Percentiles rank a stretch among this genome's conserved stretches.
These are phyloP conservation scores for Evernia prunastri DNA, from an alignment of 495 filamentous ascomycete species.

Conservation along the genomic window DNA sequence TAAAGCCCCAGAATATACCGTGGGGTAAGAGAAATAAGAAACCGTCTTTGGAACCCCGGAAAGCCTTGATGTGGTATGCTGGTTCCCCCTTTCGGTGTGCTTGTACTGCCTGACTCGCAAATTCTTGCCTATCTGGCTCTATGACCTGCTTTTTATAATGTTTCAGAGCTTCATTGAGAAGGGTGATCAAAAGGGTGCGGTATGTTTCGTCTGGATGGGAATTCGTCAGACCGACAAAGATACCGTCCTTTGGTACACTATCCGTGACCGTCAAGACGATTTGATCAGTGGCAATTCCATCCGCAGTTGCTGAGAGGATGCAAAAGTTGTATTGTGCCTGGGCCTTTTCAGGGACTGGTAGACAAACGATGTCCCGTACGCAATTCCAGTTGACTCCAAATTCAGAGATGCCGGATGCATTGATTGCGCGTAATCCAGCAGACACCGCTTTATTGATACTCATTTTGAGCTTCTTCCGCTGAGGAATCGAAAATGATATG, in stretches of 20 bases:
- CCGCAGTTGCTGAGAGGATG: conserved; percentile 57
- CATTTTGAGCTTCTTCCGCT: conserved; percentile 85
- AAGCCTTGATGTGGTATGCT: conserved; percentile 87
- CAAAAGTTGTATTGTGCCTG: conserved; percentile 86
- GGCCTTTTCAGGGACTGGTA: conserved; percentile 87
- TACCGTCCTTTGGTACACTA: conserved; percentile 59
- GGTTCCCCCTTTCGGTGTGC: conserved; percentile 83
- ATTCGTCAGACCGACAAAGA: conserved; percentile 40
- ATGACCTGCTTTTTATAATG: conserved; percentile 54
- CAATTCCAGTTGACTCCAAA: conserved; percentile 62
- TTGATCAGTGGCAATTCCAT: conserved; percentile 35
- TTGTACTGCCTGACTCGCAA: conserved; percentile 70
- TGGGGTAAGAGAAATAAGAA: conserved; percentile 82
- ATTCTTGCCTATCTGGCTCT: conserved; percentile 64
- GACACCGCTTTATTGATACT: conserved; percentile 51
- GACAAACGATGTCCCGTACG: conserved; percentile 75
- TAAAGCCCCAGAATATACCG: conserved; percentile 90
- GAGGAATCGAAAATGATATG: conserved; percentile 70
- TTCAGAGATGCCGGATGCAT: conserved; percentile 57
- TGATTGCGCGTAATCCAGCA: conserved; percentile 60
- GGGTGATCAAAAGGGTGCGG: conserved; percentile 52
- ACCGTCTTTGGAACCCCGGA: conserved; percentile 89
- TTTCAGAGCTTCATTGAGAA: conserved; percentile 55
- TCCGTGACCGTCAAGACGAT: conserved; percentile 80
- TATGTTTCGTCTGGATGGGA: conserved; percentile 51